Conservation (phyloP, 495 filamentous ascomycete species). For the Aspergillus panamensis region DNA sequence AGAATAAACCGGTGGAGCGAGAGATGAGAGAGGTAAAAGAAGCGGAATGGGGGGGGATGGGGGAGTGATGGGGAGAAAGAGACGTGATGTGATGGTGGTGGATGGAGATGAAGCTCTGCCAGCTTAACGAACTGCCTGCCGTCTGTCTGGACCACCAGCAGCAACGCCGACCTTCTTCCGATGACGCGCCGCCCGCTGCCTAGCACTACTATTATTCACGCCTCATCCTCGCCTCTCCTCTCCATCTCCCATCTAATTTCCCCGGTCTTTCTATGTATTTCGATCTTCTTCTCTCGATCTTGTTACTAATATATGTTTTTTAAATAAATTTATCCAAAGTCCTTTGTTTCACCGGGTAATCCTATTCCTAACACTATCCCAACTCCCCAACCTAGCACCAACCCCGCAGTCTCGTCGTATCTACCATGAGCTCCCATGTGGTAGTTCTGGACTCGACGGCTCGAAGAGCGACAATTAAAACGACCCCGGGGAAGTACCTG, state of each 20-base stretch:
- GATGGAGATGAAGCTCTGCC: constrained; percentile 23
- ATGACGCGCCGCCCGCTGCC: constrained; percentile 49
- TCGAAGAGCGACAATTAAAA: constrained; percentile 73
- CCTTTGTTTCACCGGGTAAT: background rate
- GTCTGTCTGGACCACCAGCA: constrained; percentile 21
- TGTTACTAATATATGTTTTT: background rate
- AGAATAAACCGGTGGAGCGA: background rate
- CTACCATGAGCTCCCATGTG: constrained; percentile 79
- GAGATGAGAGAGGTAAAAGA: constrained; percentile 10
- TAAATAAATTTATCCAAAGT: too few species aligned
- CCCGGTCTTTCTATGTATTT: constrained; percentile 5
- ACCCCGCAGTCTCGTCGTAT: constrained; percentile 27
- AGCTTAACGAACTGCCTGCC: constrained; percentile 25
- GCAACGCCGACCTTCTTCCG: constrained; percentile 31
- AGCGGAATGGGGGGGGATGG: constrained; percentile 13
- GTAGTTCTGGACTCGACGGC: constrained; percentile 78
- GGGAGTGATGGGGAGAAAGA: constrained; percentile 10
- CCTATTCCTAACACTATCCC: background rate
- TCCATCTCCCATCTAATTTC: background rate
- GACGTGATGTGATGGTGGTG: constrained; percentile 23
- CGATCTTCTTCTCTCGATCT: background rate
- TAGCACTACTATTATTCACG: constrained; percentile 10
- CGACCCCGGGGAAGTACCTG: constrained; percentile 71
- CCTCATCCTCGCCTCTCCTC: constrained; percentile 2
- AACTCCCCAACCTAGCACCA: background rate